phyloP scores from a whole-genome alignment of 1,284 basidiomycete species.

The Rhodotorula glutinis region DNA sequence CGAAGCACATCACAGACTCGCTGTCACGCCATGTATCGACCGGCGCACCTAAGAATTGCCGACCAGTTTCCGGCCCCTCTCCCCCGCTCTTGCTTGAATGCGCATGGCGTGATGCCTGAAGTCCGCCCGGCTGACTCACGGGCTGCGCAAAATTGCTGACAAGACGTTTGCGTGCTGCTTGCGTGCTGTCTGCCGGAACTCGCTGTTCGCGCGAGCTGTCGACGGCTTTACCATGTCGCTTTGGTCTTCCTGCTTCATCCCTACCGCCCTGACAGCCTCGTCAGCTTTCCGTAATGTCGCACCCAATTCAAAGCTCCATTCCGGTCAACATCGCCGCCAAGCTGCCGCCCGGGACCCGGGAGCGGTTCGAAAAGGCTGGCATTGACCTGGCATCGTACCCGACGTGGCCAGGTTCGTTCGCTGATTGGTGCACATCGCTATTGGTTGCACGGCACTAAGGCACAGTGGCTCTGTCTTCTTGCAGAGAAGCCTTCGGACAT shows the following conservation, averaged over 20 bases:
- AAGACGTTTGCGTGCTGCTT: not conserved
- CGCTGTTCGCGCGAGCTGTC: not conserved
- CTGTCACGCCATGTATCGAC: not conserved
- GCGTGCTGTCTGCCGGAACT: not conserved
- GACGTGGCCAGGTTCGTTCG: slow-evolving; percentile 8
- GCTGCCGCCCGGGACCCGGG: not conserved
- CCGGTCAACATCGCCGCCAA: not conserved
- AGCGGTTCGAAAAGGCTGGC: slow-evolving; percentile 9
- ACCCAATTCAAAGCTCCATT: not conserved
- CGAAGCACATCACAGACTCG: not conserved
- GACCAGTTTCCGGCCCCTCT: not conserved
- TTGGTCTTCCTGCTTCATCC: not conserved
- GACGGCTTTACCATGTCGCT: not conserved
- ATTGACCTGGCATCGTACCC: not conserved
- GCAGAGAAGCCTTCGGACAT: slow-evolving; percentile 5
- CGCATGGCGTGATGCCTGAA: not conserved
- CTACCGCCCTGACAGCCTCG: not conserved
- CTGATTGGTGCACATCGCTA: no score
- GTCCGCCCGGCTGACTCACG: not conserved
- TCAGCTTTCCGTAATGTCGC: not conserved
- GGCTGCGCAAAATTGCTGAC: not conserved
- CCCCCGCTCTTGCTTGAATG: not conserved
- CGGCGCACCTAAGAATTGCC: not conserved
- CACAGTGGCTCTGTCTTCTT: not conserved
- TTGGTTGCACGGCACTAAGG: slow-evolving; percentile 30